Evolutionary conservation across 2,329 filamentous ascomycete genomes (phyloP).

Genomic region (Neonectria hederae): DNA sequence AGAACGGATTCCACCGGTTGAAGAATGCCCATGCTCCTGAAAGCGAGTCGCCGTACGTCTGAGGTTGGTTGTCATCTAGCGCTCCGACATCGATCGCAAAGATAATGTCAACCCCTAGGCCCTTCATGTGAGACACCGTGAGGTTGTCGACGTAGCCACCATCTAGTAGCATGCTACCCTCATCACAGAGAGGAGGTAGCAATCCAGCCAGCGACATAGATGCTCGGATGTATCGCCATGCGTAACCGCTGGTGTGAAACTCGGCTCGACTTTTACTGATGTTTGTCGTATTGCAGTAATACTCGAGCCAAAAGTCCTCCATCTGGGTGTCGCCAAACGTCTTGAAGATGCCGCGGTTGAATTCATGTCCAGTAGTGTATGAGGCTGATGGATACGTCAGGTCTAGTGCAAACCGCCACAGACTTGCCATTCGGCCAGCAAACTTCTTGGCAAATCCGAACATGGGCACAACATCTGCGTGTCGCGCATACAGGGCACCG

Average conservation of each 20-base stretch:
- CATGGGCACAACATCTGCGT: slow-evolving; percentile 96
- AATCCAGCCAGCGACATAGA: slow-evolving; percentile 97
- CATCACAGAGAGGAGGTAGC: slow-evolving; percentile 92
- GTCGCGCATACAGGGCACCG: slow-evolving; percentile 92
- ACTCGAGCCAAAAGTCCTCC: slow-evolving; percentile 98
- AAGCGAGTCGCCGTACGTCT: slow-evolving; percentile 91
- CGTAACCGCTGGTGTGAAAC: slow-evolving; percentile 95
- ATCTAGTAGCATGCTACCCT: slow-evolving; percentile 95
- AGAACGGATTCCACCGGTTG: slow-evolving; percentile 98
- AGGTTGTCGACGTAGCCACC: slow-evolving; percentile 98
- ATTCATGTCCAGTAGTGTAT: slow-evolving; percentile 98
- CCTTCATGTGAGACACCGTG: slow-evolving; percentile 97
- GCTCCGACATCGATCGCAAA: slow-evolving; percentile 96
- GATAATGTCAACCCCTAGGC: slow-evolving; percentile 89
- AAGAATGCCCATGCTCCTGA: slow-evolving; percentile 95
- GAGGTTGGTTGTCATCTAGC: slow-evolving; percentile 90
- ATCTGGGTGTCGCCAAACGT: slow-evolving; percentile 97
- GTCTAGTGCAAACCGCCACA: slow-evolving; percentile 98
- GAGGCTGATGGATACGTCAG: slow-evolving; percentile 95
- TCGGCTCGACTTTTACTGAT: slow-evolving; percentile 93
- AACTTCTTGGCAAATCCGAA: slow-evolving; percentile 98
- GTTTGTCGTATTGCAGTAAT: slow-evolving; percentile 99
- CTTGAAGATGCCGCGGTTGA: slow-evolving; percentile 99
- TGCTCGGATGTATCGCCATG: slow-evolving; percentile 95
- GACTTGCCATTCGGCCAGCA: slow-evolving; percentile 96